Conservation (phyloP, 148 eudicot genomes). For the Rhododendron williamsianum region DNA sequence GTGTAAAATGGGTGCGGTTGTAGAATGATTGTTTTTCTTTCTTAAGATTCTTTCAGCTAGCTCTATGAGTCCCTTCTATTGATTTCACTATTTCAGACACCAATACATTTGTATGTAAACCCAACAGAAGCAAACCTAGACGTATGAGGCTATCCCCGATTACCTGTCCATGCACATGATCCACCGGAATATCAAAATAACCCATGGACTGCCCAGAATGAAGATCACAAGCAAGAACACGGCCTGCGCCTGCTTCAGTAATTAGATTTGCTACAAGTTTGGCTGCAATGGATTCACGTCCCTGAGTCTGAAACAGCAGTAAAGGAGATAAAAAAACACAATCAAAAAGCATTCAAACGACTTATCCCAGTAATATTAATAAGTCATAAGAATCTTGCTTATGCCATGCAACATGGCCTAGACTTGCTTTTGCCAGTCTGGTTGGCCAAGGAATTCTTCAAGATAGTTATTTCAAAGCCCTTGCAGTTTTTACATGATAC, state of each 20-base stretch:
- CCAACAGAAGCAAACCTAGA: neutral
- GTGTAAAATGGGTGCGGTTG: no score
- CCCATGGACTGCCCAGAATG: conserved; percentile 98
- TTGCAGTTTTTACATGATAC: neutral
- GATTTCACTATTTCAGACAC: neutral
- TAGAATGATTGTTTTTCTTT: no score
- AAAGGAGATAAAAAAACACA: neutral
- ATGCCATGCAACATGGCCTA: neutral
- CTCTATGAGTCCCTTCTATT: neutral
- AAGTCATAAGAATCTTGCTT: neutral
- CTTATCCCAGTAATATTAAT: neutral
- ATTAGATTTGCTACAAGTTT: conserved; percentile 84
- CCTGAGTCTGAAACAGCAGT: conserved; percentile 69
- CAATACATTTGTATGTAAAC: neutral
- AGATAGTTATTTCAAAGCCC: neutral
- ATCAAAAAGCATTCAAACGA: neutral
- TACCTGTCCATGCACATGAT: conserved; percentile 92
- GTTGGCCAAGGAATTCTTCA: neutral
- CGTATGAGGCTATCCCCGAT: conserved; percentile 21
- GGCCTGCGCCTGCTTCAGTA: conserved; percentile 88
- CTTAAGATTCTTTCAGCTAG: neutral
- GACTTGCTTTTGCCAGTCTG: neutral
- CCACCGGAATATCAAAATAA: conserved; percentile 94
- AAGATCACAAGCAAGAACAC: conserved; percentile 92
- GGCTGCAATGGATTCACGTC: conserved; percentile 95